A percentile compares a stretch with the other conserved stretches of the same genome.
These are phyloP conservation scores for Symbiodinium pilosum DNA, from an alignment of 73 alveolate species.

Conservation along the genomic window DNA sequence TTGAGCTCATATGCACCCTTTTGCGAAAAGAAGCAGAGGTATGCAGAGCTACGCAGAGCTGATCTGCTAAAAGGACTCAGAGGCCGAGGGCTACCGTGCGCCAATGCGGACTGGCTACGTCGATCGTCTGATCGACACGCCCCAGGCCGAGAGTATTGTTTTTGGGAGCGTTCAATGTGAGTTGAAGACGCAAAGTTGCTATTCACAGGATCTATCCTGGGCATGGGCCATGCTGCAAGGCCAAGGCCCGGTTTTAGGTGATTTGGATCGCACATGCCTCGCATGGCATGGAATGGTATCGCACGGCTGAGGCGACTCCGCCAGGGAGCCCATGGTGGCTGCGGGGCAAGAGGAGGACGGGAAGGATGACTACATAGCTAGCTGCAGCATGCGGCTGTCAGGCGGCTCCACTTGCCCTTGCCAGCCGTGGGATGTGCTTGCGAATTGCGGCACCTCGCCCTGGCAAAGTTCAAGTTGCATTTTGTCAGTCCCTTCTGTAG, in stretches of 20 bases:
- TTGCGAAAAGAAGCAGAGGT: too few species aligned
- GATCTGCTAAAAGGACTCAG: slow-evolving; percentile 46
- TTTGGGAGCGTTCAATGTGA: background rate
- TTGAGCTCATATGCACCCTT: too few species aligned
- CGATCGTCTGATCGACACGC: slow-evolving; percentile 86
- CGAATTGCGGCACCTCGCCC: background rate
- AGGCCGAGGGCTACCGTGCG: slow-evolving; percentile 90
- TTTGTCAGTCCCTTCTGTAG: too few species aligned
- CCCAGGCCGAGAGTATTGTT: slow-evolving; percentile 65
- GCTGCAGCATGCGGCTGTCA: background rate
- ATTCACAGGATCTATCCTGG: slow-evolving; percentile 37
- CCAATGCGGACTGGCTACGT: slow-evolving; percentile 90
- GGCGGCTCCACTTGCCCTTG: background rate
- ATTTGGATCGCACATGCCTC: background rate
- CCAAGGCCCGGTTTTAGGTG: background rate
- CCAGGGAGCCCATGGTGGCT: slow-evolving; percentile 87
- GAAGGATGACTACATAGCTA: background rate
- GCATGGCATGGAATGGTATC: background rate
- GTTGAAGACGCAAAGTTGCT: background rate
- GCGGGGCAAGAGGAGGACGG: slow-evolving; percentile 32
- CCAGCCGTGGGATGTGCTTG: background rate
- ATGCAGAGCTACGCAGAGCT: background rate
- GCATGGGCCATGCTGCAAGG: slow-evolving; percentile 94
- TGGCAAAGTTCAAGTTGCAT: too few species aligned
- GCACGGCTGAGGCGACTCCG: background rate